Evolutionary conservation across 148 eudicot genomes (phyloP), one percentile per base, ranked within the genome.

Genomic region (Suaeda aralocaspica): DNA sequence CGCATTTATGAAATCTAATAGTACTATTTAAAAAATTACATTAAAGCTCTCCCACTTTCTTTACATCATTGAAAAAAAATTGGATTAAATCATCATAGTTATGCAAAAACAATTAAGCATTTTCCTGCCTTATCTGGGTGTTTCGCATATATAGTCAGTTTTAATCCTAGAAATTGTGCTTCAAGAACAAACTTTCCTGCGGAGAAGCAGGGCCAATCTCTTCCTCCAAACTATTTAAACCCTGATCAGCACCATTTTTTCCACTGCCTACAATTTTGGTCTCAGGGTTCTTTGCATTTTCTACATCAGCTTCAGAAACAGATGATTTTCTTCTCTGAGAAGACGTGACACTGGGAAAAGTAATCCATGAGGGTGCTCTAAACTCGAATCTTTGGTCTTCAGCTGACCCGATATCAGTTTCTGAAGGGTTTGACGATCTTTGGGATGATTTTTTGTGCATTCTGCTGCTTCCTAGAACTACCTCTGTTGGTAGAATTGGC

Each of bases 201-300:
- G 98, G 94, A 57, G 94, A 90, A 73, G 98, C 94, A 16, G 96
- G 98, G 0, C 94, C 94, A 55, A 92, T 92, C 77, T 92, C 98
- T 81, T 92, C 98, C 55, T 88, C 92, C 83, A 92, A 83, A 66
- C 94, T 85, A 73, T 86, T 88, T 74, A 92, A 67, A 15, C 79
- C 96, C 53, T 36, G 41, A 36, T 90, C 98, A 7, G 72, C 82
- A 41, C 59, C 74, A 21, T 72, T 81, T n/a, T 80, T 72, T 14
- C 79, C 83, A 69, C 82, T 85, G 21, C 81, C 85, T 8, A 56
- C 4, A 26, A 71, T 78, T 72, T 63, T 82, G 3, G 36, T 59
- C 46, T 87, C 92, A 22, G 67, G 9, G 29, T 59, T 86, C 85
- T 83, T 90, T 10, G 64, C 79, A 46, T 82, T 82, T 28, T 79